Base-by-base conservation (phyloP, 768 basidiomycete genomes). In the Termitomyces sp. region DNA sequence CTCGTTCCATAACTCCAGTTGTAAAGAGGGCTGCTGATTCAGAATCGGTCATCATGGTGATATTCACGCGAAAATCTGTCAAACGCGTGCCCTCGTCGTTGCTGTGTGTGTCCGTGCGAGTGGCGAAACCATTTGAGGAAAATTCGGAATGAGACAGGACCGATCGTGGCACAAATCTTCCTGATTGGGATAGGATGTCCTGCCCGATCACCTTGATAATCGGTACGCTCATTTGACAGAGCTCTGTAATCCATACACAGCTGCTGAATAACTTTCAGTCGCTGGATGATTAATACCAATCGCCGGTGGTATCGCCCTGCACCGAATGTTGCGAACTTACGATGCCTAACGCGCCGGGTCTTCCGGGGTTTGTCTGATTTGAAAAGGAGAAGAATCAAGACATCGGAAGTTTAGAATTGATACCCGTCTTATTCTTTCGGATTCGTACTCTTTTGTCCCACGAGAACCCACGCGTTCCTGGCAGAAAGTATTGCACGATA, bases 391-490 rank as follows among this genome's bases (percentile, higher is more conserved):
- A 33, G 32, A 25, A 51, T 51, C n/a, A 53, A 25, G 29, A 29
- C 32, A 16, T 50, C 41, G 40, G 46, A 44, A 38, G 46, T 45
- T n/a, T 42, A 35, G 16, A 35, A 60, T 32, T 47, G 29, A 60
- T 47, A 25, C 38, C 39, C 35, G 56, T 29, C 46, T 46, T 56
- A n/a, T 29, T 48, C 20, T 52, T 42, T 52, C 53, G 25, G 42
- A 55, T 57, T 43, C 29, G 53, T 46, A 33, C 22, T 44, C 38
- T 54, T 60, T 64, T 25, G 35, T 64, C 63, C 51, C 61, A 64
- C 63, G 61, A 49, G 39, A 56, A 60, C 61, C 61, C 61, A 64
- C 61, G 56, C 43, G 41, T 36, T 33, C 29, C 51, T 18, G 42
- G 48, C 13, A 31, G 33, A 50, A 51, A 27, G 27, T 39, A 31